phyloP scores from a whole-genome alignment of 352 stramenopile species.

The Phytophthora cactorum region DNA sequence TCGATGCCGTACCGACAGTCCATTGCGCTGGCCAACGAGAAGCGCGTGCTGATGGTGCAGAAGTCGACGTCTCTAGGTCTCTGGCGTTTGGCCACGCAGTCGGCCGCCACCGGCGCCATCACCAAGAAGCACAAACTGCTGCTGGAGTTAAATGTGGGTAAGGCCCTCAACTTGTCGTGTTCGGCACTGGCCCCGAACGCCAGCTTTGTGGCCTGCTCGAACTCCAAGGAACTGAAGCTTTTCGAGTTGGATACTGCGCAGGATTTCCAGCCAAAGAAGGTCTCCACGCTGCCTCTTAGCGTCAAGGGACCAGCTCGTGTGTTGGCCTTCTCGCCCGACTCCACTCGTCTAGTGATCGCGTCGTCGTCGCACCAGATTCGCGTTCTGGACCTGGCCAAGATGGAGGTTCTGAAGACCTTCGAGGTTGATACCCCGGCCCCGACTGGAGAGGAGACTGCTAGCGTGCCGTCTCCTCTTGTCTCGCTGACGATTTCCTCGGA shows the following conservation, averaged over 20 bases:
- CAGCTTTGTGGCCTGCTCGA: conserved; percentile 87
- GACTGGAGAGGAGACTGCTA: conserved; percentile 21
- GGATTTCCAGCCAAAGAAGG: conserved; percentile 64
- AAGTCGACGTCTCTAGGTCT: conserved; percentile 77
- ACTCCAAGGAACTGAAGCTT: conserved; percentile 86
- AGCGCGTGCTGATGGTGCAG: conserved; percentile 78
- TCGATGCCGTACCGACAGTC: conserved; percentile 86
- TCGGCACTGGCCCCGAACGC: conserved; percentile 85
- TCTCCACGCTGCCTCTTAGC: conserved; percentile 43
- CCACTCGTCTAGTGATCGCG: conserved; percentile 73
- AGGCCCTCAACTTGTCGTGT: conserved; percentile 83
- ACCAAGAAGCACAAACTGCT: conserved; percentile 74
- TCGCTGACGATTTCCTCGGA: conserved; percentile 81
- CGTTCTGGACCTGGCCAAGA: conserved; percentile 74
- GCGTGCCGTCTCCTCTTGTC: conserved; percentile 50
- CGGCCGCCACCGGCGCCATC: conserved; percentile 31
- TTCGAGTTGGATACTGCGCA: conserved; percentile 74
- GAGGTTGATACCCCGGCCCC: conserved; percentile 33
- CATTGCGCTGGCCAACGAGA: conserved; percentile 67
- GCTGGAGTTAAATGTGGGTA: conserved; percentile 82
- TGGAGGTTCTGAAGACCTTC: conserved; percentile 84
- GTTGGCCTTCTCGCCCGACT: conserved; percentile 81
- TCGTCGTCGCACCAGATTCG: conserved; percentile 69
- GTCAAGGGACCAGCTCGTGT: conserved; percentile 62
- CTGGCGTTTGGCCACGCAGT: conserved; percentile 60